These are phyloP conservation scores for Leptosphaerulina australis DNA, from an alignment of 2,329 filamentous ascomycete species.

Conservation along the genomic window DNA sequence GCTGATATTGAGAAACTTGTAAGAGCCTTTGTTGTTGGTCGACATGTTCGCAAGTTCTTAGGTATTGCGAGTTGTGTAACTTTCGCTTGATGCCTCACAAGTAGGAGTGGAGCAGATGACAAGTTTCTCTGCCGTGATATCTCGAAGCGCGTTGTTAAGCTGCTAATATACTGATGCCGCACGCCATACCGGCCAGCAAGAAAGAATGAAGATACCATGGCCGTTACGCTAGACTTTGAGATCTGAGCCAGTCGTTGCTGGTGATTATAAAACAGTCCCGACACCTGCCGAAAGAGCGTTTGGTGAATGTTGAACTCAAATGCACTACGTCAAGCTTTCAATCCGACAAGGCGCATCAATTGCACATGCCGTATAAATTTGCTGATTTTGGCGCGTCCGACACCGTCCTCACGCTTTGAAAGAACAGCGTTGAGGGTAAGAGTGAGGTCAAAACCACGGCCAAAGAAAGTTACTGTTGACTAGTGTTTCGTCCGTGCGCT, in stretches of 20 bases:
- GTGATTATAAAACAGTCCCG: conserved; percentile 3
- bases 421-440: not conserved
- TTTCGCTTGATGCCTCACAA: conserved; percentile 11
- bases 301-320: conserved; percentile 1
- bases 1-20: conserved; percentile 1
- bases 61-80: conserved; percentile 17
- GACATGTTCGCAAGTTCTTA: not conserved
- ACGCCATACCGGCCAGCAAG: not conserved
- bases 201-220: conserved; percentile 5
- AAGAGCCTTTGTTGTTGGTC: not conserved
- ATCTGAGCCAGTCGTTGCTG: not conserved
- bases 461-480: conserved; percentile 2
- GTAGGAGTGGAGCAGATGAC: conserved; percentile 6
- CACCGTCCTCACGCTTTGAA: not conserved
- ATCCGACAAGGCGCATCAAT: not conserved
- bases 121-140: not conserved
- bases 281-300: conserved; percentile 1
- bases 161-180: not conserved
- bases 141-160: not conserved
- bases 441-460: not conserved
- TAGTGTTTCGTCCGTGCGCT: conserved; percentile 9
- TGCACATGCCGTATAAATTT: not conserved
- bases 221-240: conserved; percentile 2
- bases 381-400: not conserved
- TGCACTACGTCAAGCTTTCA: not conserved